Base-by-base conservation (phyloP, 2,329 filamentous ascomycete genomes). In the Eutypella sp. region DNA sequence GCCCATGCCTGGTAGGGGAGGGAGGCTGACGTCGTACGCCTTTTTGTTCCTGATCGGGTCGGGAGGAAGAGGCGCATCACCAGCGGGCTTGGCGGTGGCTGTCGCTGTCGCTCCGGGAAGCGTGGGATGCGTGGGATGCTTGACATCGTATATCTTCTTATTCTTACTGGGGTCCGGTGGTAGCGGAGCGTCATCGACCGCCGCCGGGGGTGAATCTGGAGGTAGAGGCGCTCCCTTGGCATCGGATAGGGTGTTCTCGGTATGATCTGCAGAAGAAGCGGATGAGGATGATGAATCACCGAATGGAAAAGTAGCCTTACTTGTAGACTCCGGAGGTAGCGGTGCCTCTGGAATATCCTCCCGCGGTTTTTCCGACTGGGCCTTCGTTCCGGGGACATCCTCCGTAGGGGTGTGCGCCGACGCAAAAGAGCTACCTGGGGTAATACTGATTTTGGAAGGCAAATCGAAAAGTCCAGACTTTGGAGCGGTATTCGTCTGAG, bases 271-370 rank as follows among this genome's bases (percentile, higher is more conserved):
- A 45, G 74, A 72, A 43, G 66, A 62, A 50, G 69, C 66, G 40
- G 76, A 79, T 48, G 76, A 78, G 37, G 74, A 76, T 29, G 73
- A 74, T 16, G 74, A 76, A 48, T 76, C 72, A 40, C 72, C 74
- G 33, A 77, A 53, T 41, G 69, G 64, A 56, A 72, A 79, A 42
- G 66, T 60, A 47, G 65, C 62, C 67, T 74, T 79, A 69, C 76
- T 81, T 44, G 70, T 79, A 47, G 74, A 64, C 50, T 81, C 76
- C 19, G 78, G 76, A 27, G 78, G 77, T 4, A 81, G 63, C 47
- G 78, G 76, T 25, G 55, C 56, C 47, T 64, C 59, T 42, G 62
- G 51, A 19, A 61, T 54, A 42, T 51, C 50, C 10, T 55, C 53
- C n/a, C 59, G 40, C 4, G 50, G 47, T 52, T 58, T 51, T 61